Percentiles rank a stretch among this genome's conserved stretches.
Conservation (phyloP, 2,329 filamentous ascomycete genomes). For the Monilinia vaccinii-corymbosi region DNA sequence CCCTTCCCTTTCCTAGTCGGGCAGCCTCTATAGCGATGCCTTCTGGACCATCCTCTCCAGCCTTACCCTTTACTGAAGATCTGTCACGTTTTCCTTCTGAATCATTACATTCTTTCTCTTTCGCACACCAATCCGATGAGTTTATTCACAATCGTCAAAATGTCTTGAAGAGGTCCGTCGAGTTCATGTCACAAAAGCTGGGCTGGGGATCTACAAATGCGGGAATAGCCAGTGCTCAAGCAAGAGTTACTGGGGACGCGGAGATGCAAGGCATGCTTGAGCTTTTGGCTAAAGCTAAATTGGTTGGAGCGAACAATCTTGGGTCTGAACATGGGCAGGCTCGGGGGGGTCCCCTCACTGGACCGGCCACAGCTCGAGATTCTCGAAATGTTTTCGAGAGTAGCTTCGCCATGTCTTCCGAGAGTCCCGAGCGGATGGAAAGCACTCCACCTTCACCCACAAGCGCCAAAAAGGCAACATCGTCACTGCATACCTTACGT, state of each 20-base stretch:
- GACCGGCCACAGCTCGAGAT: slow-evolving; percentile 61
- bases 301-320: slow-evolving; percentile 61
- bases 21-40: slow-evolving; percentile 22
- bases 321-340: slow-evolving; percentile 36
- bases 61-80: slow-evolving; percentile 69
- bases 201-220: slow-evolving; percentile 66
- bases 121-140: slow-evolving; percentile 90
- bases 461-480: slow-evolving; percentile 13
- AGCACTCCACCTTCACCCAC: slow-evolving; percentile 22
- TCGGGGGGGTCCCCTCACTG: slow-evolving; percentile 60
- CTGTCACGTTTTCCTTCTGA: slow-evolving; percentile 88
- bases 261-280: slow-evolving; percentile 90
- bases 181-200: slow-evolving; percentile 84
- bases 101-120: slow-evolving; percentile 96
- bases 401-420: slow-evolving; percentile 54
- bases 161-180: slow-evolving; percentile 84
- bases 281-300: slow-evolving; percentile 69
- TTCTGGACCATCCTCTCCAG: slow-evolving; percentile 61
- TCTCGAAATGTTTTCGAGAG: slow-evolving; percentile 76
- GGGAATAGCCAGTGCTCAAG: slow-evolving; percentile 74
- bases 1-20: slow-evolving; percentile 44
- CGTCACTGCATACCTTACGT: slow-evolving; percentile 5
- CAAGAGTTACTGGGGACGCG: slow-evolving; percentile 70
- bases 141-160: slow-evolving; percentile 86
- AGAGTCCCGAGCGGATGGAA: slow-evolving; percentile 39